Evolutionary conservation across 1,284 basidiomycete species (phyloP).

Genomic region (Porodaedalea pini): DNA sequence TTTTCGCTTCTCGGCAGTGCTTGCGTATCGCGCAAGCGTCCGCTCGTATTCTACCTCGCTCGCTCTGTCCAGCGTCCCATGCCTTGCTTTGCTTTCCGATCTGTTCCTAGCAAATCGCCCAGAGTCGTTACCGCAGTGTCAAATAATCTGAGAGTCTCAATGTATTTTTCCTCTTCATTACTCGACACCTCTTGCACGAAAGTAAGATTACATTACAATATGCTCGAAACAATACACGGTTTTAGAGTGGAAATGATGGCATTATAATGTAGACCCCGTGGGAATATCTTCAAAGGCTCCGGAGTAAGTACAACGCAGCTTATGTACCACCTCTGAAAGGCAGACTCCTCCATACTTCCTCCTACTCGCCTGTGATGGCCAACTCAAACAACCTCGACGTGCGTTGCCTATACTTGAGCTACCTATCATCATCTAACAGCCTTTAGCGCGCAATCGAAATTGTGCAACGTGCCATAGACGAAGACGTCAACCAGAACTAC

Average conservation of each 20-base stretch:
- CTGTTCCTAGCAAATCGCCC: not conserved
- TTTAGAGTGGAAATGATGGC: not conserved
- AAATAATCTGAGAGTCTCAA: conserved; percentile 14
- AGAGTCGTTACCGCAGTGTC: conserved; percentile 7
- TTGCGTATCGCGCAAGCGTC: not conserved
- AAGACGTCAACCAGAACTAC: conserved; percentile 93
- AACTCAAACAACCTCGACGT: conserved; percentile 24
- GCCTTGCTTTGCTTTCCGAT: conserved; percentile 6
- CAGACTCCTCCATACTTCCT: not conserved
- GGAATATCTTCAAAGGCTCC: not conserved
- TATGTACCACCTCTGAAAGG: not conserved
- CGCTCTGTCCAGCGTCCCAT: conserved; percentile 7
- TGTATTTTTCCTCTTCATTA: conserved; percentile 12
- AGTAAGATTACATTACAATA: not conserved
- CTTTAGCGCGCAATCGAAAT: conserved; percentile 89
- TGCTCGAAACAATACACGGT: not conserved
- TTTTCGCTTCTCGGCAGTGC: not conserved
- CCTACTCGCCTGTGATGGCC: conserved; percentile 14
- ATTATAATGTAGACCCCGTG: not conserved
- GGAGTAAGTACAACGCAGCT: not conserved
- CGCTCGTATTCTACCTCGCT: not conserved
- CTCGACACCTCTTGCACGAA: not conserved
- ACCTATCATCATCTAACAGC: not conserved
- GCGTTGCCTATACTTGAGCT: not conserved
- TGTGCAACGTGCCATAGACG: conserved; percentile 93